A percentile compares a stretch with the other conserved stretches of the same genome.
phyloP scores from a whole-genome alignment of 2,329 filamentous ascomycete species.

The Fusarium oligoseptatum region DNA sequence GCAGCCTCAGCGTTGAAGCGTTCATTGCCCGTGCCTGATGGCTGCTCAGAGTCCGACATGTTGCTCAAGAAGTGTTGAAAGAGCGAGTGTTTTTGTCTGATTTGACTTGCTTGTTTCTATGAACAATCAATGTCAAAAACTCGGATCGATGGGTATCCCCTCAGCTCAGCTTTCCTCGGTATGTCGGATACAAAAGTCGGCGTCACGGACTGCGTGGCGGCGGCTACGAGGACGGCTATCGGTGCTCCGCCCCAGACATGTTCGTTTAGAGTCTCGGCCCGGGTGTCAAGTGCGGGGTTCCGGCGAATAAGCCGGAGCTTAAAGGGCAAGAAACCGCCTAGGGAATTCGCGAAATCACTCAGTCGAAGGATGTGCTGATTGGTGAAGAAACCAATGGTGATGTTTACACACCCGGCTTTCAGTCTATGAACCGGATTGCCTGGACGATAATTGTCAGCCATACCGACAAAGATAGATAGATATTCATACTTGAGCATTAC shows the following conservation, averaged over 20 bases:
- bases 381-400: not conserved
- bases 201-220: not conserved
- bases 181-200: not conserved
- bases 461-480: not conserved
- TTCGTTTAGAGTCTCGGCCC: not conserved
- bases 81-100: not conserved
- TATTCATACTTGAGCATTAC: not conserved
- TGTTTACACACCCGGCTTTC: not conserved
- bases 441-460: not conserved
- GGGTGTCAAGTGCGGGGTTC: not conserved
- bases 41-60: not conserved
- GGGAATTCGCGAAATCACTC: not conserved
- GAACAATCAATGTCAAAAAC: not conserved
- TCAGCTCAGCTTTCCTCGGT: not conserved
- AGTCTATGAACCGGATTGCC: not conserved
- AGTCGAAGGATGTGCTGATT: not conserved
- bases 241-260: not conserved
- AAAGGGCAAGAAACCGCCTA: not conserved
- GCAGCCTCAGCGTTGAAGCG: conserved; percentile 69
- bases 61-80: not conserved
- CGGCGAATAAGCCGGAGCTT: not conserved
- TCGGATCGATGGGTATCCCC: not conserved
- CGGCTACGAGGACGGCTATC: not conserved
- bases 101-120: not conserved
- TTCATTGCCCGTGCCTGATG: conserved; percentile 12